A percentile compares a stretch with the other conserved stretches of the same genome.
phyloP scores from a whole-genome alignment of 345 rosid genomes.

The Ceriops tagal region DNA sequence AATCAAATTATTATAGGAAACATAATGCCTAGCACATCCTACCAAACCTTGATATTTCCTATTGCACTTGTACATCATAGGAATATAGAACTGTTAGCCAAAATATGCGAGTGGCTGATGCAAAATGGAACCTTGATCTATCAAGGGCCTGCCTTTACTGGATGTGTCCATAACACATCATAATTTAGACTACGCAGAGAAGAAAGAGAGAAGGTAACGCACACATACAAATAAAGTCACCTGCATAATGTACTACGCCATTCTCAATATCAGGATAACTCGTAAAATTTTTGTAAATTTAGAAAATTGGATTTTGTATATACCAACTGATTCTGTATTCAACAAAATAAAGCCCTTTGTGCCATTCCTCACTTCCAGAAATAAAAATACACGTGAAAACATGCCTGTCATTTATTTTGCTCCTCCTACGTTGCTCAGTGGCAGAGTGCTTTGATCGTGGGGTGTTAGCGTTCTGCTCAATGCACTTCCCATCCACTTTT shows the following conservation, averaged over 20 bases:
- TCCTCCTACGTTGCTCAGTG: slow-evolving; percentile 94
- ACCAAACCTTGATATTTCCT: neutral
- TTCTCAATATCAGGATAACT: no score
- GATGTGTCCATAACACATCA: neutral
- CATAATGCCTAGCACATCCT: neutral
- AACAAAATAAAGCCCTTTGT: no score
- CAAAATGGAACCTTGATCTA: neutral
- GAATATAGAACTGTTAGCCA: no score
- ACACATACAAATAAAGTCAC: no score
- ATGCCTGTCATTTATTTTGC: slow-evolving; percentile 96
- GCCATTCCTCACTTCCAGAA: neutral
- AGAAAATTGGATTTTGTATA: no score
- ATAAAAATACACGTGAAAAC: neutral
- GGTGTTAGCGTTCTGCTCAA: slow-evolving; percentile 75
- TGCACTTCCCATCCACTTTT: slow-evolving; percentile 59
- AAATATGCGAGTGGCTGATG: no score
- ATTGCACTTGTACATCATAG: no score
- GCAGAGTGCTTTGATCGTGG: slow-evolving; percentile 98
- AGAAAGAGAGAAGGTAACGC: no score
- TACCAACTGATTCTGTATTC: no score
- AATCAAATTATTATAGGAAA: neutral
- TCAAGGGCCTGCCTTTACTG: neutral
- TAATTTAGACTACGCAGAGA: no score
- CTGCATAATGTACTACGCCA: no score
- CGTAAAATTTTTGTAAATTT: no score